Evolutionary conservation across 768 basidiomycete genomes (phyloP), one percentile per base, ranked within the genome.

Genomic region (Exidia glandulosa): DNA sequence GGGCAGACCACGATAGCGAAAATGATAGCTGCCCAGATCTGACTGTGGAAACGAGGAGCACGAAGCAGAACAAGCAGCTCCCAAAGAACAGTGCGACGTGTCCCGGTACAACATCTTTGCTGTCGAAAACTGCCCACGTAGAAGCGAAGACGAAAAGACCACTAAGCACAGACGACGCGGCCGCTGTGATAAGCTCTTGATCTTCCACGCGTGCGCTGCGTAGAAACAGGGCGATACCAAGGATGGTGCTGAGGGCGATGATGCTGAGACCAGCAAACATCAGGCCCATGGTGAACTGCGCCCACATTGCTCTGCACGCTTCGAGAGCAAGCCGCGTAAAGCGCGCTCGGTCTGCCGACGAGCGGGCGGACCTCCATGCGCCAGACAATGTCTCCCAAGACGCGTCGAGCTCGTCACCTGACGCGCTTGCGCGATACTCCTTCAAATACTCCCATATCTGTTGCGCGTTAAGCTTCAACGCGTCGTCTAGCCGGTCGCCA

Each of bases 251-350:
- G 27, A 85, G 69, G 0, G 74, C 75, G 31, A 94, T 77, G 29
- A 90, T 71, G 0, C 70, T 64, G 10, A 95, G 71, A 0, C 95
- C 96, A 30, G 87, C 74, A 3, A 75, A 71, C 79, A 98, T 97
- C 14, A 90, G 75, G 1, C 81, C 66, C 2, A 86, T 76, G 63
- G 93, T 90, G 77, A 99, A 98, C 66, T 91, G 90, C 1, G 96
- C 95, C 96, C 96, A 99, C 59, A 97, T 83, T 13, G 80, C 72
- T 6, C 94, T 86, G 67, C 94, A 94, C 2, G 79, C 80, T 1
- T 78, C 73, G 33, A 94, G 78, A 4, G 88, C 83, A 16, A 77
- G 69, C 9, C 83, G 77, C 13, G 81, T 83, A 67, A 84, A 92
- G 19, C 77, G 72, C 55, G 77, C 72, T 41, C 70, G 60, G 1